Conservation (phyloP, 2,329 filamentous ascomycete genomes). For the Fusarium transvaalense region DNA sequence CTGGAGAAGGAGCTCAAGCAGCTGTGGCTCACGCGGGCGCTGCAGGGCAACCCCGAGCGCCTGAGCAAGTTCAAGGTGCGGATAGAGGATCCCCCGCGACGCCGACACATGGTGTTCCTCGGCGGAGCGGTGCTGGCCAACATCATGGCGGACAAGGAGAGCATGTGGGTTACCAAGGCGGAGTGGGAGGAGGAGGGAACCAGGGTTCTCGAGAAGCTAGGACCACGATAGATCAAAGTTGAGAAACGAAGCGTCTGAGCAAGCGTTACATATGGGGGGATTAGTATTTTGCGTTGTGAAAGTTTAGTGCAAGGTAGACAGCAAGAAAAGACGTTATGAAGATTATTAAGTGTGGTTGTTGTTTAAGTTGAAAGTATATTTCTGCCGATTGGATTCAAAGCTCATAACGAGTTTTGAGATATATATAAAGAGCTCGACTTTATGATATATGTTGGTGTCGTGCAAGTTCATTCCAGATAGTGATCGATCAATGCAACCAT, state of each 20-base stretch:
- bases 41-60: constrained; percentile 91
- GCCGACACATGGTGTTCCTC: constrained; percentile 99
- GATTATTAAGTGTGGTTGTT: background rate
- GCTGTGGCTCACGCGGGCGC: constrained; percentile 92
- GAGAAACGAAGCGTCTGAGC: constrained; percentile 12
- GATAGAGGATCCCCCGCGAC: constrained; percentile 95
- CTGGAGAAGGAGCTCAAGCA: constrained; percentile 99
- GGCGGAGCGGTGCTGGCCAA: constrained; percentile 97
- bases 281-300: constrained; percentile 36
- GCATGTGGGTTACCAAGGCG: constrained; percentile 98
- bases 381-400: too few relatives aligned
- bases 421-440: background rate
- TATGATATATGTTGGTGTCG: background rate
- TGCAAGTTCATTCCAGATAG: background rate
- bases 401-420: background rate
- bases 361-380: background rate
- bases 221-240: constrained; percentile 74
- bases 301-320: constrained; percentile 42
- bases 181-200: constrained; percentile 97
- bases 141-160: constrained; percentile 98
- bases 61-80: constrained; percentile 99
- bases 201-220: constrained; percentile 89
- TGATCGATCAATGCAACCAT: constrained; percentile 9
- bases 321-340: constrained; percentile 44
- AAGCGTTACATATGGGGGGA: constrained; percentile 23